Evolutionary conservation across 768 basidiomycete genomes (phyloP).

Genomic region (Mycena sanguinolenta): DNA sequence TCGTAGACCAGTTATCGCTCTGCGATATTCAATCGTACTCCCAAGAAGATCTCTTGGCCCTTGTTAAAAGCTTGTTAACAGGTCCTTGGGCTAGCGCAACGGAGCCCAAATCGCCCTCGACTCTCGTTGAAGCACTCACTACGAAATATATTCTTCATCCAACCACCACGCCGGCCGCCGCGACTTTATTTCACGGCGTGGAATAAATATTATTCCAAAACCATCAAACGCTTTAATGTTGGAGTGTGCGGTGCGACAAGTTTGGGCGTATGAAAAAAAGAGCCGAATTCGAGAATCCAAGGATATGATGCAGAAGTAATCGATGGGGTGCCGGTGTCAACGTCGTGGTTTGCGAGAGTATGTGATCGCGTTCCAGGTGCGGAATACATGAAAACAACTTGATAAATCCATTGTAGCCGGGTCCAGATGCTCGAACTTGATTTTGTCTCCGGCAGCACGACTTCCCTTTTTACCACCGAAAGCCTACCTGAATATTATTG

Average conservation of each 20-base stretch:
- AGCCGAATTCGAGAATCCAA: background rate
- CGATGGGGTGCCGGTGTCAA: conserved; percentile 21
- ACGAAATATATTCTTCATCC: conserved; percentile 7
- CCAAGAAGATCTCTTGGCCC: too few relatives aligned
- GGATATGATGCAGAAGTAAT: conserved; percentile 18
- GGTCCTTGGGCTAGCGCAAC: too few relatives aligned
- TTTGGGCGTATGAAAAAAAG: conserved; percentile 23
- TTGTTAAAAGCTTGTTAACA: too few relatives aligned
- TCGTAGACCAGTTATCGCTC: too few relatives aligned
- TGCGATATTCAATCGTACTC: too few relatives aligned
- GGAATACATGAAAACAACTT: background rate
- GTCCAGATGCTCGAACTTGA: conserved; percentile 21
- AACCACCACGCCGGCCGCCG: background rate
- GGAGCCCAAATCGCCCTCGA: too few relatives aligned
- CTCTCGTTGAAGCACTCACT: background rate
- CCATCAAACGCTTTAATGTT: conserved; percentile 27
- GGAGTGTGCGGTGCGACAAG: conserved; percentile 25
- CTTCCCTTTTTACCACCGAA: background rate
- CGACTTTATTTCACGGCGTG: conserved; percentile 18
- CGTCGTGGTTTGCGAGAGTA: conserved; percentile 16
- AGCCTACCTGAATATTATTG: background rate
- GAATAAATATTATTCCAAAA: conserved; percentile 26
- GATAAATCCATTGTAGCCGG: background rate
- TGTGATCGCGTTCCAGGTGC: too few relatives aligned
- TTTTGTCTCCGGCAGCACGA: conserved; percentile 17